Evolutionary conservation across 352 stramenopile genomes (phyloP).

Genomic region (Phytophthora citrophthora): DNA sequence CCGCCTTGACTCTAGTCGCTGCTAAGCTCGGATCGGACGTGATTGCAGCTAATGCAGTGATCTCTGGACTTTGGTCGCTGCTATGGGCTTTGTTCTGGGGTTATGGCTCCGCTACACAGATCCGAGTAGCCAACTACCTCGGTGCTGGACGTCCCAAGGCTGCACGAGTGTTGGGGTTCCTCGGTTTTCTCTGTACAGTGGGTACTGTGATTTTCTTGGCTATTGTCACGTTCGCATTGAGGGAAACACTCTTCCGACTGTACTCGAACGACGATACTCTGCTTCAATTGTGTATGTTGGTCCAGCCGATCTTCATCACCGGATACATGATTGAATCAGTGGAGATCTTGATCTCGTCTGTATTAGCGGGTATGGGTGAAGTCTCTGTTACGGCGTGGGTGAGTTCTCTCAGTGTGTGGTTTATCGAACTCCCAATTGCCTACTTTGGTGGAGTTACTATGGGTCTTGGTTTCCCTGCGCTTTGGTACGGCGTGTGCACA

Average conservation of each 20-base stretch:
- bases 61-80: slow-evolving; percentile 69
- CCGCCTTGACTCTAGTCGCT: slow-evolving; percentile 69
- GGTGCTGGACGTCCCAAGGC: slow-evolving; percentile 70
- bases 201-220: slow-evolving; percentile 55
- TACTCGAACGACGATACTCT: slow-evolving; percentile 64
- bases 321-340: slow-evolving; percentile 67
- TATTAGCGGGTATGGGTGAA: slow-evolving; percentile 64
- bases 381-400: slow-evolving; percentile 58
- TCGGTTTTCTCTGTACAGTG: slow-evolving; percentile 71
- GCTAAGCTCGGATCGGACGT: slow-evolving; percentile 76
- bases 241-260: slow-evolving; percentile 59
- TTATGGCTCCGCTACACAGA: slow-evolving; percentile 79
- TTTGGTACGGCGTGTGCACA: slow-evolving; percentile 57
- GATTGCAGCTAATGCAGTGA: slow-evolving; percentile 79
- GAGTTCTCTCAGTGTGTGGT: slow-evolving; percentile 64
- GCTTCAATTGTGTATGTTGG: slow-evolving; percentile 57
- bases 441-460: slow-evolving; percentile 60
- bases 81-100: slow-evolving; percentile 84
- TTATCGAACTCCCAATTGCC: slow-evolving; percentile 57
- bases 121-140: slow-evolving; percentile 79
- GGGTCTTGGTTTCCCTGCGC: slow-evolving; percentile 48
- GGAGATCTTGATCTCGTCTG: slow-evolving; percentile 53
- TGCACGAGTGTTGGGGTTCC: slow-evolving; percentile 55
- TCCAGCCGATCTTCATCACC: slow-evolving; percentile 63
- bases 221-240: slow-evolving; percentile 48